These are phyloP conservation scores for Sergeia podlipaevii DNA, from an alignment of 208 protist genomes.

Conservation along the genomic window DNA sequence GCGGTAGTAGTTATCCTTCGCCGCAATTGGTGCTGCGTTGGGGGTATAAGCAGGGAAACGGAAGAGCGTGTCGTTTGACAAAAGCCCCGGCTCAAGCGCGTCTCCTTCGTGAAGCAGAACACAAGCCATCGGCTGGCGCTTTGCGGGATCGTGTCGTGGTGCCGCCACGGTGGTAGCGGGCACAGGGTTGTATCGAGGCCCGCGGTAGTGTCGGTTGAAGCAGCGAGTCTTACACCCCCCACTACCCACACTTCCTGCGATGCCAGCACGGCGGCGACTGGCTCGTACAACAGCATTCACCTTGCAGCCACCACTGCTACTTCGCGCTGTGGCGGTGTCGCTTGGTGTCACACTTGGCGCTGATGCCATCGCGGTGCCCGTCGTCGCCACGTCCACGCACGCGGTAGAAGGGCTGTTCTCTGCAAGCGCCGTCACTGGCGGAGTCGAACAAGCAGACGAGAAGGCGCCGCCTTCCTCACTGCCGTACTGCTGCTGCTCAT, in stretches of 20 bases:
- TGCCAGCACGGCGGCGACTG: too few relatives aligned
- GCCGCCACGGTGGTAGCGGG: conserved; percentile 4
- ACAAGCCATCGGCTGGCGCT: conserved; percentile 23
- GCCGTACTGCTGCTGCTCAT: neutral
- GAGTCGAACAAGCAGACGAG: neutral
- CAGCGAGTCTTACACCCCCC: neutral
- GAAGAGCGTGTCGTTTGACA: conserved; percentile 51
- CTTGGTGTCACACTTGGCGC: too few relatives aligned
- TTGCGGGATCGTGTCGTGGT: neutral
- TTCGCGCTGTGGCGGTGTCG: too few relatives aligned
- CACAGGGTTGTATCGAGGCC: conserved; percentile 13
- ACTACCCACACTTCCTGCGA: too few relatives aligned
- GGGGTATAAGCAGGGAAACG: conserved; percentile 20
- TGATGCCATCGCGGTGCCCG: too few relatives aligned
- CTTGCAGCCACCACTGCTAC: neutral
- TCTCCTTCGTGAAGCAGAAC: conserved; percentile 61
- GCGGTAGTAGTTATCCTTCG: conserved; percentile 32
- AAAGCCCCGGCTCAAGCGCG: conserved; percentile 39
- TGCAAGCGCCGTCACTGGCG: neutral
- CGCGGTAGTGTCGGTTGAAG: neutral
- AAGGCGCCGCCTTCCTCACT: neutral
- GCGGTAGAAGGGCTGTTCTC: neutral
- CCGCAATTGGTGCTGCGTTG: conserved; percentile 1
- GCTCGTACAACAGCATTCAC: neutral
- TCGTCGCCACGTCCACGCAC: conserved; percentile 17